Evolutionary conservation across 169 alveolate species (phyloP).

Genomic region (Plasmodium gallinaceum): DNA sequence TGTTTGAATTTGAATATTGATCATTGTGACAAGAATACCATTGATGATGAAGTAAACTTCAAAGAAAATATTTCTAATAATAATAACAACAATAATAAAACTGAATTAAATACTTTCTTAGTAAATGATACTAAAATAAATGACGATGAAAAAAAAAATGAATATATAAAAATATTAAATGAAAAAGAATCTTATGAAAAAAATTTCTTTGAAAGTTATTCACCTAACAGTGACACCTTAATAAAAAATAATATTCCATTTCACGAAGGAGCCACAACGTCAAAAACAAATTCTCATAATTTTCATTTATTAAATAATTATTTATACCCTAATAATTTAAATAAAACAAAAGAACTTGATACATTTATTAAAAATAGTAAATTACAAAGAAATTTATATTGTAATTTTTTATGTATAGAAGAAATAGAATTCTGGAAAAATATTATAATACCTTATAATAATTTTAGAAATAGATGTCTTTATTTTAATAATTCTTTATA

Average conservation of each 20-base stretch:
- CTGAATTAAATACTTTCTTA: neutral
- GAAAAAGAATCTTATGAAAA: neutral
- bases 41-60: neutral
- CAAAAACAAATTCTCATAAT: neutral
- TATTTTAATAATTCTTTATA: slow-evolving; percentile 24
- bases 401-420: slow-evolving; percentile 21
- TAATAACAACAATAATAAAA: neutral
- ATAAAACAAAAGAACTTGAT: neutral
- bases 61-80: neutral
- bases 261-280: neutral
- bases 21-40: neutral
- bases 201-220: neutral
- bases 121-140: neutral
- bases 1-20: neutral
- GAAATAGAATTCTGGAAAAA: neutral
- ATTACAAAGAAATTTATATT: slow-evolving; percentile 10
- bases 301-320: neutral
- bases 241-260: neutral
- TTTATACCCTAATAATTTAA: neutral
- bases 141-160: neutral
- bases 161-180: neutral
- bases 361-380: neutral
- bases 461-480: slow-evolving; percentile 39
- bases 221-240: neutral
- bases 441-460: slow-evolving; percentile 41